Base-by-base conservation (phyloP, 2,329 filamentous ascomycete species). In the Penicillium sumatraense region DNA sequence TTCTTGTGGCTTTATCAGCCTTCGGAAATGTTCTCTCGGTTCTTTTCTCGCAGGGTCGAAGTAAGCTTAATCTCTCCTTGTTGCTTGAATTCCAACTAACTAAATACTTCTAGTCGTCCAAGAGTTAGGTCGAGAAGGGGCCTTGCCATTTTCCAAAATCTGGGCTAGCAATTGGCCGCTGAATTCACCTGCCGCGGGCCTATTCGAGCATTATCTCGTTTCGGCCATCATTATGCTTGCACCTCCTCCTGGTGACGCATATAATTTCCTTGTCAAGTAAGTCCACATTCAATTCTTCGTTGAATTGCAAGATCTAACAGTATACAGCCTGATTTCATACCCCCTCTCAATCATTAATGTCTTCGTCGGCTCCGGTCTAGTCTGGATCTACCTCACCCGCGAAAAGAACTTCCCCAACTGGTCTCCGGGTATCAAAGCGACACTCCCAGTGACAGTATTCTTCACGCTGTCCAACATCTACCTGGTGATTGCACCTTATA, bases 121-220 rank as follows among this genome's bases (percentile, higher is more conserved):
- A 58, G 87, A 90, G 68, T 76, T 90, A 41, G 88, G 84, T 1
- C 89, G 88, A 64, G 88, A 91, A 64, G 87, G 87, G 0, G 75
- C 90, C 5, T 66, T 90, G 13, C 88, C 88, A 0, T 88, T 81
- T 51, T 85, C 84, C 57, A 78, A 79, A 2, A 83, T 90, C 68
- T 90, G 85, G 84, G 87, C 87, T 0, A 89, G 86, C 3, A 87
- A 86, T 65, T 84, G 82, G 71, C 88, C 88, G 0, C 88, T 86
- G 58, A 85, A 86, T 53, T 81, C 88, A 0, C 88, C 87, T 0
- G 80, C 84, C n/a, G 76, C 84, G 6, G 73, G 73, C 10, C 64
- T 78, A 9, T 83, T 89, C 61, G 78, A 89, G 18, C 87, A 89
- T 68, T 89, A 85, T 81, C 65, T 87, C 14, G 80, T 89, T 2